Percentiles rank a stretch among this genome's conserved stretches.
Conservation (phyloP, 2,329 filamentous ascomycete genomes). For the Plectosphaerella cucumerina region DNA sequence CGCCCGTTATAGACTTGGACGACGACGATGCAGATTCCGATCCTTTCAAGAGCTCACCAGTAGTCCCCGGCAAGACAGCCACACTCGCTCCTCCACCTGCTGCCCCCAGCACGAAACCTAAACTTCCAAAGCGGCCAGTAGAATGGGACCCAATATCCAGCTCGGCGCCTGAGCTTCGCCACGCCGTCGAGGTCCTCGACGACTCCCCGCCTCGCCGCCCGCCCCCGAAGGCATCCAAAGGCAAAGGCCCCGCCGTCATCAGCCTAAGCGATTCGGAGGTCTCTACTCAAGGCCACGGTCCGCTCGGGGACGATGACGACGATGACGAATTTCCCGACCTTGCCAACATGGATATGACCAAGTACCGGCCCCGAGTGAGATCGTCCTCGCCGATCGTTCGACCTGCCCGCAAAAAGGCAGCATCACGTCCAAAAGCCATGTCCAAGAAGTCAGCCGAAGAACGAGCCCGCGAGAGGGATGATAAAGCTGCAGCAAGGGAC, state of each 20-base stretch:
- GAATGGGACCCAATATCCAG: conserved; percentile 51
- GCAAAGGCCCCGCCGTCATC: conserved; percentile 21
- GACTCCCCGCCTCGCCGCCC: conserved; percentile 7
- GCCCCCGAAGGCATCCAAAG: not conserved
- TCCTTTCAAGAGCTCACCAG: conserved; percentile 1
- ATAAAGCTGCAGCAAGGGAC: conserved; percentile 45
- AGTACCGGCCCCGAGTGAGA: conserved; percentile 8
- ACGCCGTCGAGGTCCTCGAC: conserved; percentile 5
- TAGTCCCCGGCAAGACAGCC: not conserved
- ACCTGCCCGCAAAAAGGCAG: conserved; percentile 23
- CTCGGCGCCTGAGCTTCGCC: conserved; percentile 38
- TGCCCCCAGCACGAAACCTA: conserved; percentile 7
- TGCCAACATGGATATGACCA: conserved; percentile 31
- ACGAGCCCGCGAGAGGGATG: conserved; percentile 32
- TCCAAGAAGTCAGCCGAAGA: conserved; percentile 29
- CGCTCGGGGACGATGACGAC: conserved; percentile 16
- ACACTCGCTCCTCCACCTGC: no score
- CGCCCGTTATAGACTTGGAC: conserved; percentile 5
- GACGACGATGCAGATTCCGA: conserved; percentile 3
- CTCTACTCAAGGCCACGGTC: not conserved
- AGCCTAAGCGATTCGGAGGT: conserved; percentile 29
- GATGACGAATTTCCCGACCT: conserved; percentile 49
- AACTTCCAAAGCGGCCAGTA: conserved; percentile 17
- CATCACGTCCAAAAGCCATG: conserved; percentile 8
- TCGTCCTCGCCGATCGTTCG: not conserved